A percentile compares a stretch with the other conserved stretches of the same genome.
These are phyloP conservation scores for Hirsutella minnesotensis DNA, from an alignment of 2,329 filamentous ascomycete species.

Conservation along the genomic window DNA sequence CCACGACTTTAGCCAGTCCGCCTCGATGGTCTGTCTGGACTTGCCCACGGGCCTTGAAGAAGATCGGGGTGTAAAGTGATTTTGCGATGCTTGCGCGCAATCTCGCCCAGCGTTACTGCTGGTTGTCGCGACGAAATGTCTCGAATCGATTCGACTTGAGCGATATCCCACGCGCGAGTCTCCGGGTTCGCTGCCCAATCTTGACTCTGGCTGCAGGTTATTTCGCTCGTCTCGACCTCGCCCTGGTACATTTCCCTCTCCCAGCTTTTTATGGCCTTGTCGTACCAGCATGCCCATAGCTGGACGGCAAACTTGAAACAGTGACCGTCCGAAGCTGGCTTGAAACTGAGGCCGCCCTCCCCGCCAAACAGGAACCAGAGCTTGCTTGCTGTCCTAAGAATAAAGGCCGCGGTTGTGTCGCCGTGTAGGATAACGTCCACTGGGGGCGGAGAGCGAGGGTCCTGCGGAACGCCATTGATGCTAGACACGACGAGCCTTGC, in stretches of 20 bases:
- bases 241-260: neutral
- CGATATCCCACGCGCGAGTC: neutral
- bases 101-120: neutral
- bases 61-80: neutral
- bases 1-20: neutral
- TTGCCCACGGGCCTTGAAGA: neutral
- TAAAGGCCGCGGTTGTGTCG: neutral
- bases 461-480: neutral
- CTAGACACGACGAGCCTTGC: neutral
- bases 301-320: neutral
- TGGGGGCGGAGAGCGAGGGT: neutral
- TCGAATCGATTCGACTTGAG: neutral
- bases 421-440: neutral
- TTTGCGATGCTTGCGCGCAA: neutral
- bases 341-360: neutral
- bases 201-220: neutral
- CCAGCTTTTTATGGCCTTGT: neutral
- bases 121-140: neutral
- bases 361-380: constrained; percentile 1
- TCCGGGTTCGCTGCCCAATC: neutral
- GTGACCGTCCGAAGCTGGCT: neutral
- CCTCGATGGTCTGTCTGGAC: neutral
- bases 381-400: neutral
- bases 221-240: neutral
- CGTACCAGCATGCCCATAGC: constrained; percentile 2